Base-by-base conservation (phyloP, 371 early-diverging fungal species). In the Lichtheimia corymbifera region DNA sequence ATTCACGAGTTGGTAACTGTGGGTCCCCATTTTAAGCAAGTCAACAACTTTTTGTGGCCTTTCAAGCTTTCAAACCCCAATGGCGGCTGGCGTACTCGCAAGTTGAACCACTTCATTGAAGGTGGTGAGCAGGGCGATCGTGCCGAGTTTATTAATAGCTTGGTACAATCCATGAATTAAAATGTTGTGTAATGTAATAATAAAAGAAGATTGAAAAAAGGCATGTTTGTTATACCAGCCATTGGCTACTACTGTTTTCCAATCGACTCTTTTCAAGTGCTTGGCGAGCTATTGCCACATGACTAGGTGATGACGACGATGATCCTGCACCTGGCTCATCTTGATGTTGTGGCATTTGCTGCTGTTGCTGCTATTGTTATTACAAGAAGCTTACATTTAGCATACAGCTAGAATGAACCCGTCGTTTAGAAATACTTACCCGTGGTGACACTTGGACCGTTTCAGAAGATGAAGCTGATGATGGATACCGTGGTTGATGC, bases 1-100 rank as follows among this genome's bases (percentile, higher is more conserved):
- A 91, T 99, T 70, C 96, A 99, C 88, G 98, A 98, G 85, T 96
- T 99, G 81, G 93, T 84, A 88, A 96, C 98, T 59, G 99, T 98
- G 68, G 98, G 97, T 56, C 96, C 97, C 61, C 80, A 97, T 91
- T 80, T 80, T 66, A 77, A 76, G 74, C 67, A 75, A 73, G 99
- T 94, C 76, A 94, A 93, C 88, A 95, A 93, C 90, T 99, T 99
- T 89, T 83, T 99, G 74, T 98, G 98, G 96, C 97, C 99, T 74
- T 98, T 99, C 93, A 94, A 95, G 87, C 91, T 99, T 63, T 93
- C 93, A 71, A 93, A 93, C 89, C 99, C 99, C 72, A 97, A 83
- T 71, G 98, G 97, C 74, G 98, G 98, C 66, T 99, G 91, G 93
- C 83, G 83, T 65, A 88, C 86, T 58, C 95, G 97, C 89, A 99